Evolutionary conservation across 2,329 filamentous ascomycete species (phyloP).

Genomic region (Neocatenulostroma microsporum): DNA sequence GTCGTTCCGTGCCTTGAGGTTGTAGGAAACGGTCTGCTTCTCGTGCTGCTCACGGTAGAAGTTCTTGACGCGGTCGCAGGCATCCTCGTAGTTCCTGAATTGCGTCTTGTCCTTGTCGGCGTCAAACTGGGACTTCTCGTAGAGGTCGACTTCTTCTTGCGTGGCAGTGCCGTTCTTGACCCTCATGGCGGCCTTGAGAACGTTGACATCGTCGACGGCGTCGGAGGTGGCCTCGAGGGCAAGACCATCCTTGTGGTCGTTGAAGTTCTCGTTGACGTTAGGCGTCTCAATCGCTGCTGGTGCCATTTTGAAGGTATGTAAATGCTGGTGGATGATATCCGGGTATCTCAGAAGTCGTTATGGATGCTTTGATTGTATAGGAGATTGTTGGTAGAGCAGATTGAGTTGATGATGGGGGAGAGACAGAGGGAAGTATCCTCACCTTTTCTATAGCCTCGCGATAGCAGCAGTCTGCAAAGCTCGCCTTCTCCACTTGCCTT

Average conservation of each 20-base stretch:
- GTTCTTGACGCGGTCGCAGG: slow-evolving; percentile 74
- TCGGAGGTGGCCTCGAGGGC: slow-evolving; percentile 53
- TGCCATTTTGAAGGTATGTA: slow-evolving; percentile 32
- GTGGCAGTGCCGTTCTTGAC: slow-evolving; percentile 40
- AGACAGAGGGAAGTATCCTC: background rate
- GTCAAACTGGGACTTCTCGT: slow-evolving; percentile 60
- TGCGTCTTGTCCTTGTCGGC: slow-evolving; percentile 67
- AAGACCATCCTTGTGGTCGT: slow-evolving; percentile 47
- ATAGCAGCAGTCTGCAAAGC: background rate
- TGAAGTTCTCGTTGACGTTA: slow-evolving; percentile 37
- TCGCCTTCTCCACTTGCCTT: slow-evolving; percentile 2
- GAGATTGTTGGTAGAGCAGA: background rate
- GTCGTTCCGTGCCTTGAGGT: slow-evolving; percentile 66
- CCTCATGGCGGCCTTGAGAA: slow-evolving; percentile 50
- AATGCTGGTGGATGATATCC: background rate
- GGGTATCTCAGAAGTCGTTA: too few species aligned
- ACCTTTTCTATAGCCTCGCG: background rate
- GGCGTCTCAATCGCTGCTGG: slow-evolving; percentile 38
- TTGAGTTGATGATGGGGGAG: background rate
- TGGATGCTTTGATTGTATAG: too few species aligned
- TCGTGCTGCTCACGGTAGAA: slow-evolving; percentile 70
- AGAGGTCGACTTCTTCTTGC: slow-evolving; percentile 42
- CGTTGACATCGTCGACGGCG: slow-evolving; percentile 54
- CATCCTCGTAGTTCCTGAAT: slow-evolving; percentile 76
- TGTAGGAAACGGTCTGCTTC: slow-evolving; percentile 75